A percentile compares a stretch with the other conserved stretches of the same genome.
Evolutionary conservation across 2,329 filamentous ascomycete genomes (phyloP).

Genomic region (Cytospora schulzeri): DNA sequence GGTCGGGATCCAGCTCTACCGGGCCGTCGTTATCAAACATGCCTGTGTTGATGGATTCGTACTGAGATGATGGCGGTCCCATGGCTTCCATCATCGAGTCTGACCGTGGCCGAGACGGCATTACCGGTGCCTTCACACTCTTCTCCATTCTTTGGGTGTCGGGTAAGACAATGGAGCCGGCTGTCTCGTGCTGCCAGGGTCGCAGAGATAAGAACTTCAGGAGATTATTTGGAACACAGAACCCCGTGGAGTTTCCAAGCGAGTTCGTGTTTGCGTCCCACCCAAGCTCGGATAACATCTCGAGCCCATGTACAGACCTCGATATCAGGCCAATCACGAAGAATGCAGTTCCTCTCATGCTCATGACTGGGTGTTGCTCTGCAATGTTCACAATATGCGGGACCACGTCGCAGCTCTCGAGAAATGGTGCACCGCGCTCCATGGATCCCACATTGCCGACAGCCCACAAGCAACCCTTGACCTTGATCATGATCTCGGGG

Average conservation of each 20-base stretch:
- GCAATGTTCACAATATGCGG: slow-evolving; percentile 86
- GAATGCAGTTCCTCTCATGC: slow-evolving; percentile 90
- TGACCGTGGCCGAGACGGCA: slow-evolving; percentile 43
- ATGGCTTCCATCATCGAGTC: slow-evolving; percentile 40
- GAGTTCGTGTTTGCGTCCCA: slow-evolving; percentile 92
- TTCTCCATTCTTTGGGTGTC: slow-evolving; percentile 55
- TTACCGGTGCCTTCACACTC: slow-evolving; percentile 45
- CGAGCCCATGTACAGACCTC: slow-evolving; percentile 85
- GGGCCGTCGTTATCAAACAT: slow-evolving; percentile 30
- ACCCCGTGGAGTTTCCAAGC: slow-evolving; percentile 79
- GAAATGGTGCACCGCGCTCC: slow-evolving; percentile 92
- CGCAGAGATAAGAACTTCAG: slow-evolving; percentile 74
- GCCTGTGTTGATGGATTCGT: slow-evolving; percentile 21
- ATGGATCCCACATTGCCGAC: slow-evolving; percentile 98
- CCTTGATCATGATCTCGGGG: slow-evolving; percentile 81
- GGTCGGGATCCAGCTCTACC: slow-evolving; percentile 44
- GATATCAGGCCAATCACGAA: slow-evolving; percentile 94
- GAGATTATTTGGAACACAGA: slow-evolving; percentile 82
- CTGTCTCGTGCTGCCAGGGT: slow-evolving; percentile 58
- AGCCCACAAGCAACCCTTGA: slow-evolving; percentile 96
- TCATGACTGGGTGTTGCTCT: slow-evolving; percentile 85
- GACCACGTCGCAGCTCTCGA: slow-evolving; percentile 88
- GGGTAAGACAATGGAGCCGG: slow-evolving; percentile 51
- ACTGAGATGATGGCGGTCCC: slow-evolving; percentile 23
- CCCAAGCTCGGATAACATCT: slow-evolving; percentile 84